Conservation (phyloP, 768 basidiomycete species). For the Macrolepiota fuliginosa region DNA sequence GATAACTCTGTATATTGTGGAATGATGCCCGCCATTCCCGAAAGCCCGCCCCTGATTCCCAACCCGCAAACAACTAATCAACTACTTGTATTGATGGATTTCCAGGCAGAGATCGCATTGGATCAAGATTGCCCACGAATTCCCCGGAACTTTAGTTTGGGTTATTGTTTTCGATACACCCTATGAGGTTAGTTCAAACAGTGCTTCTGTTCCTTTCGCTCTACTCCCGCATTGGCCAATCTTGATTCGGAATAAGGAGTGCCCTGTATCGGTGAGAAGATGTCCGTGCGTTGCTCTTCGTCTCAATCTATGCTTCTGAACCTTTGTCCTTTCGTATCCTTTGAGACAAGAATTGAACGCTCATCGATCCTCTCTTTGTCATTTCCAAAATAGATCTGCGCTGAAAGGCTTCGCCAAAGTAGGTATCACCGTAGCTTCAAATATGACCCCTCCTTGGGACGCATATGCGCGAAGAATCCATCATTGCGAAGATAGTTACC, state of each 20-base stretch:
- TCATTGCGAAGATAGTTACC: not conserved
- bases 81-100: not conserved
- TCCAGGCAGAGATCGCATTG: constrained; percentile 68
- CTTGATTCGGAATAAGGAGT: not conserved
- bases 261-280: not conserved
- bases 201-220: not conserved
- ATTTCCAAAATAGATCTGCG: constrained; percentile 7
- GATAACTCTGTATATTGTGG: not conserved
- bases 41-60: not conserved
- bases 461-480: not conserved
- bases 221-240: constrained; percentile 11
- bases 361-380: constrained; percentile 5
- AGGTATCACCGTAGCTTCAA: not conserved
- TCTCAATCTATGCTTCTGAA: not conserved
- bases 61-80: not conserved
- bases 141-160: constrained; percentile 62
- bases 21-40: not conserved
- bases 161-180: constrained; percentile 78
- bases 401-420: not conserved
- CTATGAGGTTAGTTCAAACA: constrained; percentile 53
- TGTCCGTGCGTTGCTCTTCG: not conserved
- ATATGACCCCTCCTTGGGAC: not conserved
- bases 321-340: not conserved
- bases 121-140: constrained; percentile 69
- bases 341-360: not conserved